phyloP scores from a whole-genome alignment of 2,329 filamentous ascomycete species.

The Fusarium virguliforme region DNA sequence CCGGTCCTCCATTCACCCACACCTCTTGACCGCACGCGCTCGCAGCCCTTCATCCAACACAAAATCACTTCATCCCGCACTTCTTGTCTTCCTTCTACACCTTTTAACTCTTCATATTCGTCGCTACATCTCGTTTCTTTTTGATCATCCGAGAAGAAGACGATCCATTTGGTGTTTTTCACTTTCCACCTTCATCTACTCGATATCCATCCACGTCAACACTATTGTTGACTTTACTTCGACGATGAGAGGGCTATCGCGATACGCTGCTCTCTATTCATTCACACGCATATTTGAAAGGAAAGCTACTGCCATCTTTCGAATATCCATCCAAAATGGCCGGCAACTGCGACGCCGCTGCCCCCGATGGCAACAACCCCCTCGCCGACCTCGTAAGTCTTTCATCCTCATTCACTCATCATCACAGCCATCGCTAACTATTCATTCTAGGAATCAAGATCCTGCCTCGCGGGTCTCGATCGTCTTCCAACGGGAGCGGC shows the following conservation, averaged over 20 bases:
- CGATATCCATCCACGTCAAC: neutral
- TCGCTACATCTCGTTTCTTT: neutral
- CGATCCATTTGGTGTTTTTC: neutral
- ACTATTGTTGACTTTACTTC: neutral
- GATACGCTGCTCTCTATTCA: neutral
- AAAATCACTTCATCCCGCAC: neutral
- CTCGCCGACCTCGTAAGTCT: neutral
- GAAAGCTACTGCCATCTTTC: neutral
- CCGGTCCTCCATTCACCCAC: neutral
- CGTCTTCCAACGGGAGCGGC: neutral
- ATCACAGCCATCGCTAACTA: neutral
- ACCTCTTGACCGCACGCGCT: neutral
- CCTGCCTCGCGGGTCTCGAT: neutral
- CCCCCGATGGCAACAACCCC: neutral
- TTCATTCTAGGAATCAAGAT: neutral
- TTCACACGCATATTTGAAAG: neutral
- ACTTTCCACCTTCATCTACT: neutral
- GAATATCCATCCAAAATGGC: neutral
- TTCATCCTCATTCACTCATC: neutral
- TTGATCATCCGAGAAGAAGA: neutral
- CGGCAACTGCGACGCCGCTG: neutral
- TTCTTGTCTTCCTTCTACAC: neutral
- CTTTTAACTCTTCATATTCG: neutral
- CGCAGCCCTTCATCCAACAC: constrained; percentile 2
- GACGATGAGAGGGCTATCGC: neutral